Base-by-base conservation (phyloP, 1,284 basidiomycete genomes). In the Trametes hirsuta region DNA sequence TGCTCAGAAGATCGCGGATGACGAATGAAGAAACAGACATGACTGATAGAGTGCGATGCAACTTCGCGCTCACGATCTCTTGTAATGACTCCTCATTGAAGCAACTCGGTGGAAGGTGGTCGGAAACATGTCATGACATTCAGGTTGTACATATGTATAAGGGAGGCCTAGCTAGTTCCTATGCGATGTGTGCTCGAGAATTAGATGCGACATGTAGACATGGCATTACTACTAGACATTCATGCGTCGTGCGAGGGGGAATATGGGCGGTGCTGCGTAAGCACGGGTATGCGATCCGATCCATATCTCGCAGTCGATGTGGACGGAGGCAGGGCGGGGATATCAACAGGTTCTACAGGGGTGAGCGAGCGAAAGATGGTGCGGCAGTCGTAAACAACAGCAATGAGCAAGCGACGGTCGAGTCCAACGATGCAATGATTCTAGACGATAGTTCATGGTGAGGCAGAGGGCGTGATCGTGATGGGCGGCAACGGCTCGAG, bases 1-100 rank as follows among this genome's bases (percentile, higher is more conserved):
- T 21, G 89, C 89, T 2, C 88, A 91, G 71, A 81, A 76, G 65
- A 79, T 85, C 60, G 76, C 77, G 18, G 84, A 85, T 47, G 77
- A 81, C 12, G 59, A 68, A 42, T 68, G 49, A 64, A 49, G 39
- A 50, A 24, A 57, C 42, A 18, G 36, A 40, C 44, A 47, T 41
- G 18, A 47, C 21, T n/a, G 18, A 36, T 2, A 15, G 18, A 18
- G 21, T 4, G 18, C 12, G 18, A 30, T 45, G 41, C 41, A 41
- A 24, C 37, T 15, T 30, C 34, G 50, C 12, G 39, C 22, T 50
- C 9, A 36, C 47, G 34, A 40, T 22, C 45, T 25, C 25, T 25
- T 47, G 53, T 44, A 53, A 36, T 25, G 50, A 40, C 36, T 18
- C 18, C 30, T 30, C 30, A 4, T 5, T 30, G 50, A 22, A 48